These are phyloP conservation scores for Colletotrichum falcatum DNA, from an alignment of 2,329 filamentous ascomycete genomes.

Conservation along the genomic window DNA sequence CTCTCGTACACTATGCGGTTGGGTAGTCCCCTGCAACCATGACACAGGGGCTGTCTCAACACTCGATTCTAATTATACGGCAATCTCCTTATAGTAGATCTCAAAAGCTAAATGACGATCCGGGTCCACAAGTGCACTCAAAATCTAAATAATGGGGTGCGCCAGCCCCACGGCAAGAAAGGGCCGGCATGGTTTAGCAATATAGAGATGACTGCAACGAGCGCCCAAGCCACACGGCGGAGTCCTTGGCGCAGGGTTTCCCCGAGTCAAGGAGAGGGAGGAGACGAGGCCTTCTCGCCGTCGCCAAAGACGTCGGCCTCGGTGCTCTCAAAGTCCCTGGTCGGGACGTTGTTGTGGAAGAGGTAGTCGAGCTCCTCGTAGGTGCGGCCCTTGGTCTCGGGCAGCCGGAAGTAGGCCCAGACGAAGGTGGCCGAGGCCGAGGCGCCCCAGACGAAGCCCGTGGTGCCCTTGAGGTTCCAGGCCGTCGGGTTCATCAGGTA, in stretches of 20 bases:
- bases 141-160: too few relatives aligned
- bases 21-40: too few relatives aligned
- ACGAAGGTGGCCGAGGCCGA: slow-evolving; percentile 37
- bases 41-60: too few relatives aligned
- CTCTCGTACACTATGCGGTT: too few relatives aligned
- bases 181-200: too few relatives aligned
- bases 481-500: slow-evolving; percentile 54
- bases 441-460: slow-evolving; percentile 43
- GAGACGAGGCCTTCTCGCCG: neutral
- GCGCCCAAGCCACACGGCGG: neutral
- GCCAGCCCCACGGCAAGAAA: too few relatives aligned
- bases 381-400: slow-evolving; percentile 45
- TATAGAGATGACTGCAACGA: neutral
- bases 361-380: slow-evolving; percentile 45
- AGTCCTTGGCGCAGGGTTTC: too few relatives aligned
- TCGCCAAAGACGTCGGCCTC: slow-evolving; percentile 23
- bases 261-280: neutral
- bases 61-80: too few relatives aligned
- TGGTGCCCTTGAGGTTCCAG: slow-evolving; percentile 52
- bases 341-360: slow-evolving; percentile 23
- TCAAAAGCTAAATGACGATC: too few relatives aligned
- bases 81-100: too few relatives aligned
- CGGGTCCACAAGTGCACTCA: too few relatives aligned
- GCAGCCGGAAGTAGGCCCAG: slow-evolving; percentile 45
- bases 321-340: slow-evolving; percentile 13